A percentile compares a stretch with the other conserved stretches of the same genome.
Conservation (phyloP, 2,329 filamentous ascomycete genomes). For the Trematosphaeria pertusa region DNA sequence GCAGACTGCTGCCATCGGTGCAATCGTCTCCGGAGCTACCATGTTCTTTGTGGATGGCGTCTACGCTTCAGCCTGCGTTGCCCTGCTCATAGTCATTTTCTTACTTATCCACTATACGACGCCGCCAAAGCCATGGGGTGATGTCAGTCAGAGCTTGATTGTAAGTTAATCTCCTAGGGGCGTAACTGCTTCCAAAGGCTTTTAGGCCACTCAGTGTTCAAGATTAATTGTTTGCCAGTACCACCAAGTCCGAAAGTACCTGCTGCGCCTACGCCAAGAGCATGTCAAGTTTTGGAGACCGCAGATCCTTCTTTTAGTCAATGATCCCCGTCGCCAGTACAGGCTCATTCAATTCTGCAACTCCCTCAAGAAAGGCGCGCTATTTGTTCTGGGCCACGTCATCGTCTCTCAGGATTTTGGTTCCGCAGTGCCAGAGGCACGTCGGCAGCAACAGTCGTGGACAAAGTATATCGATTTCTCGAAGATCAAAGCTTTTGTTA, state of each 20-base stretch:
- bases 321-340: slow-evolving; percentile 80
- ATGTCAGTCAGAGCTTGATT: slow-evolving; percentile 87
- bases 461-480: slow-evolving; percentile 87
- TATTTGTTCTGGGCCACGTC: slow-evolving; percentile 87
- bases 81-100: slow-evolving; percentile 77
- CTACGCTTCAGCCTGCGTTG: slow-evolving; percentile 78
- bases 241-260: slow-evolving; percentile 84
- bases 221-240: too few species aligned
- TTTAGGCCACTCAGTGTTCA: neutral
- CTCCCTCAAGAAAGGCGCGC: slow-evolving; percentile 82
- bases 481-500: slow-evolving; percentile 87
- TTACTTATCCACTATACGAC: slow-evolving; percentile 84
- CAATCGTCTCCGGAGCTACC: slow-evolving; percentile 75
- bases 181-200: neutral
- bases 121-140: slow-evolving; percentile 87
- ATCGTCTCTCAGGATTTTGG: slow-evolving; percentile 86
- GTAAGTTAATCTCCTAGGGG: neutral
- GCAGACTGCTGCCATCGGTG: slow-evolving; percentile 78
- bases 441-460: slow-evolving; percentile 81
- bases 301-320: slow-evolving; percentile 83
- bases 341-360: slow-evolving; percentile 91
- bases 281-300: slow-evolving; percentile 95
- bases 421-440: slow-evolving; percentile 78
- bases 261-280: slow-evolving; percentile 81
- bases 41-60: slow-evolving; percentile 92